These are phyloP conservation scores for Lactarius hengduanensis DNA, from an alignment of 768 basidiomycete species.

Conservation along the genomic window DNA sequence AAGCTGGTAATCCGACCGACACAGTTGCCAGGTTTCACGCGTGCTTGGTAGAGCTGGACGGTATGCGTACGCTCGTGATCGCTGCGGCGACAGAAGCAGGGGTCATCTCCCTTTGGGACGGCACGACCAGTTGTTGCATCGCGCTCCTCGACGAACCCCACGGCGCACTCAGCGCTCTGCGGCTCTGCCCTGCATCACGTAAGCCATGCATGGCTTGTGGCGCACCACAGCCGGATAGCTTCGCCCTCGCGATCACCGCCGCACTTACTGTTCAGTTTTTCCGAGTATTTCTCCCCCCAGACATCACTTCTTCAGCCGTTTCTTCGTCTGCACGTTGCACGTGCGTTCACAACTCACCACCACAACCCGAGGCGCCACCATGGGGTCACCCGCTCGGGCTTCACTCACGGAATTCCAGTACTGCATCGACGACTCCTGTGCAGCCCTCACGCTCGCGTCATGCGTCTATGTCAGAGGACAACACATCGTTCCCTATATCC, in stretches of 20 bases:
- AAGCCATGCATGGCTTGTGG: constrained; percentile 71
- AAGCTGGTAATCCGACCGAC: constrained; percentile 59
- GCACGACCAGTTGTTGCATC: constrained; percentile 59
- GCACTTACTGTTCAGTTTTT: constrained; percentile 62
- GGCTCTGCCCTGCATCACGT: constrained; percentile 52
- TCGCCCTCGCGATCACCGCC: constrained; percentile 66
- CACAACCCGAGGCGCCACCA: constrained; percentile 40
- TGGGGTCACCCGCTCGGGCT: constrained; percentile 48
- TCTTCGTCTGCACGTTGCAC: constrained; percentile 57
- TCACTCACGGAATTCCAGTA: constrained; percentile 65
- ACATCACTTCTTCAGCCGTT: constrained; percentile 32
- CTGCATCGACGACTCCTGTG: constrained; percentile 42
- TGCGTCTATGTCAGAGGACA: constrained; percentile 48
- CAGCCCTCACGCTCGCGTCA: constrained; percentile 49
- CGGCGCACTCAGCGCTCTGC: constrained; percentile 58
- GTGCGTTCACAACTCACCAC: constrained; percentile 54
- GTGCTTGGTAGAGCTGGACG: constrained; percentile 51
- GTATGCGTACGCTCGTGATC: constrained; percentile 51
- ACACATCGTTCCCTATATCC: constrained; percentile 70
- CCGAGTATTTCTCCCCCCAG: constrained; percentile 53
- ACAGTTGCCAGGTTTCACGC: constrained; percentile 52
- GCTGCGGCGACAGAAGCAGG: constrained; percentile 67
- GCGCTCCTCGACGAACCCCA: constrained; percentile 57
- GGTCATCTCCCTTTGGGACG: constrained; percentile 75
- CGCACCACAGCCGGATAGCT: constrained; percentile 61